Percentiles rank a stretch among this genome's conserved stretches.
Conservation (phyloP, 805 yeast genomes). For the Hyphopichia homilentoma region DNA sequence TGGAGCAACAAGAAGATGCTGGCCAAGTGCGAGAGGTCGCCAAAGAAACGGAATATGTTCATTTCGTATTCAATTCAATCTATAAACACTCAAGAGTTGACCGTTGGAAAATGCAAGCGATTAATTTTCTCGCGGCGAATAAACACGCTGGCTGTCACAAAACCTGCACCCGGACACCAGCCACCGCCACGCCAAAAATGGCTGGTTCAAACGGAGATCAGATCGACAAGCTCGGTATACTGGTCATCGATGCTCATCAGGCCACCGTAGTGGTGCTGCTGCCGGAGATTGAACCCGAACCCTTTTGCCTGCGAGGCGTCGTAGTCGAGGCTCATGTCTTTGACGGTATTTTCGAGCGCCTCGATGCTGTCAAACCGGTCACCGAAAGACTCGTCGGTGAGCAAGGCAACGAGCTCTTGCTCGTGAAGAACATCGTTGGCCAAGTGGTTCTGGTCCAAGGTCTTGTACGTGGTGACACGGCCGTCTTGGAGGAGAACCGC, state of each 20-base stretch:
- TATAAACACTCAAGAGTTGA: constrained; percentile 1
- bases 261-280: constrained; percentile 4
- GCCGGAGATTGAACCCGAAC: constrained; percentile 11
- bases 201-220: too few species aligned
- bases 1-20: constrained; percentile 73
- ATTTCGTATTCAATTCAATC: too few species aligned
- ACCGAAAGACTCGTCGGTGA: constrained; percentile 15
- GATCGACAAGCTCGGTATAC: constrained; percentile 10
- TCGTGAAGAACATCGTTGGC: constrained; percentile 13
- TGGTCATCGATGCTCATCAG: constrained; percentile 14
- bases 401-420: constrained; percentile 9
- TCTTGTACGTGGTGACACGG: constrained; percentile 18
- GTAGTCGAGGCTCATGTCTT: constrained; percentile 2
- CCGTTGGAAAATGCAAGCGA: too few species aligned
- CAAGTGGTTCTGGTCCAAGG: constrained; percentile 17
- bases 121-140: background rate
- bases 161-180: too few species aligned
- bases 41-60: constrained; percentile 45
- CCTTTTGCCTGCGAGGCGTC: constrained; percentile 4
- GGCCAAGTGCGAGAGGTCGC: constrained; percentile 80
- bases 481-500: constrained; percentile 22
- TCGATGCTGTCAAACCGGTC: constrained; percentile 10
- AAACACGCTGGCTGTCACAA: too few species aligned
- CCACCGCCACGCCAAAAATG: too few species aligned
- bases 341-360: too few species aligned